A percentile compares a stretch with the other conserved stretches of the same genome.
Conservation (phyloP, 345 rosid genomes). For the Xanthoceras sorbifolium region DNA sequence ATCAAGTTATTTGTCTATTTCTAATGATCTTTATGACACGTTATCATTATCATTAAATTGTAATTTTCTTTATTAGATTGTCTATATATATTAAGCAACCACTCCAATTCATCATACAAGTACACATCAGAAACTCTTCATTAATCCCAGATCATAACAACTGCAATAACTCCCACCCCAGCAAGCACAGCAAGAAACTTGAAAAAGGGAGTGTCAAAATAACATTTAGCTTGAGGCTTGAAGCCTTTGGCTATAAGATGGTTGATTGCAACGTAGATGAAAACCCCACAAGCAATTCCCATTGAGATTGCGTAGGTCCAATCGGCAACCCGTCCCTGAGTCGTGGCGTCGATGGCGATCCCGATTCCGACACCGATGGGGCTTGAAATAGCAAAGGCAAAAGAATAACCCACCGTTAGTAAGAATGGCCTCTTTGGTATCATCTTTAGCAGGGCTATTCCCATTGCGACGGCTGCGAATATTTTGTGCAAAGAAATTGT, state of each 20-base stretch:
- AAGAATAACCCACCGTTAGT: slow-evolving; percentile 58
- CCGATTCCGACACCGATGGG: slow-evolving; percentile 85
- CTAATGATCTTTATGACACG: neutral
- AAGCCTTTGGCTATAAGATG: slow-evolving; percentile 86
- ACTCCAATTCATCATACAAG: neutral
- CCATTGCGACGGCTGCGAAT: slow-evolving; percentile 87
- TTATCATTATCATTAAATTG: too few species aligned
- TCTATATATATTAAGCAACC: neutral
- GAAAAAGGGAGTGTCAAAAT: slow-evolving; percentile 62
- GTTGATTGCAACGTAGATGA: slow-evolving; percentile 74
- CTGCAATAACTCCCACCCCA: slow-evolving; percentile 66
- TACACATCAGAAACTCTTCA: neutral
- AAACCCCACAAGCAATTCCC: slow-evolving; percentile 89
- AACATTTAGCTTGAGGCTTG: slow-evolving; percentile 51
- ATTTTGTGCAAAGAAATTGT: slow-evolving; percentile 82
- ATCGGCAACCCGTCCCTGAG: slow-evolving; percentile 62
- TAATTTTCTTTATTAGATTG: too few species aligned
- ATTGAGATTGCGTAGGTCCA: slow-evolving; percentile 80
- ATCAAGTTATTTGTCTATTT: too few species aligned
- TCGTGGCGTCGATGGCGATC: slow-evolving; percentile 75
- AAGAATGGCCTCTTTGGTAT: slow-evolving; percentile 78
- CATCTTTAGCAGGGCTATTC: slow-evolving; percentile 79
- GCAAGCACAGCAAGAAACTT: slow-evolving; percentile 73
- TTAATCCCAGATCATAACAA: slow-evolving; percentile 84
- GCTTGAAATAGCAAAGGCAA: slow-evolving; percentile 78